Conservation (phyloP, 345 rosid genomes). For the Adansonia digitata region DNA sequence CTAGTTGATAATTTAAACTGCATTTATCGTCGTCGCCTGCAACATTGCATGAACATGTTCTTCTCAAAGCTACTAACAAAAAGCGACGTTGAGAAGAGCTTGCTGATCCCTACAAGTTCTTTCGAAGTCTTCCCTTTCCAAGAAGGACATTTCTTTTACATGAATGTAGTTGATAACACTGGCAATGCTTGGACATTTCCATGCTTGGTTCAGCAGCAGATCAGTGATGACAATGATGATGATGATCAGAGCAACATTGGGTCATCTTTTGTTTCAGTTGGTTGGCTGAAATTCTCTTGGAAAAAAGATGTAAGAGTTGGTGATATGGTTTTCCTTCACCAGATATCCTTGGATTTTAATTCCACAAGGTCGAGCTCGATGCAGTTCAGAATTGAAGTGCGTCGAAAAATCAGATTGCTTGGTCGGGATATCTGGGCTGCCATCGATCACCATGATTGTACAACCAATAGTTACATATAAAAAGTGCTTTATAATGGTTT, state of each 20-base stretch:
- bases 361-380: not conserved
- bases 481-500: not conserved
- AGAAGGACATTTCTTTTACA: not conserved
- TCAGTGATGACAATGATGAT: no score
- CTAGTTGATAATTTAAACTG: no score
- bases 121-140: not conserved
- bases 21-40: no score
- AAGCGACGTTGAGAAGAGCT: not conserved
- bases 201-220: not conserved
- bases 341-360: not conserved
- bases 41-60: no score
- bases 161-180: not conserved
- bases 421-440: conserved; percentile 2
- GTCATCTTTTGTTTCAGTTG: not conserved
- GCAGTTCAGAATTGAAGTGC: not conserved
- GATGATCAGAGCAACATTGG: not conserved
- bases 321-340: not conserved
- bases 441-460: not conserved
- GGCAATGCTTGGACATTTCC: not conserved
- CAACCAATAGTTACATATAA: not conserved
- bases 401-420: not conserved
- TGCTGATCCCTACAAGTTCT: not conserved
- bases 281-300: not conserved
- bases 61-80: not conserved
- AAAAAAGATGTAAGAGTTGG: not conserved